These are phyloP conservation scores for Backusella westeae DNA, from an alignment of 192 early-diverging fungal genomes.

Conservation along the genomic window DNA sequence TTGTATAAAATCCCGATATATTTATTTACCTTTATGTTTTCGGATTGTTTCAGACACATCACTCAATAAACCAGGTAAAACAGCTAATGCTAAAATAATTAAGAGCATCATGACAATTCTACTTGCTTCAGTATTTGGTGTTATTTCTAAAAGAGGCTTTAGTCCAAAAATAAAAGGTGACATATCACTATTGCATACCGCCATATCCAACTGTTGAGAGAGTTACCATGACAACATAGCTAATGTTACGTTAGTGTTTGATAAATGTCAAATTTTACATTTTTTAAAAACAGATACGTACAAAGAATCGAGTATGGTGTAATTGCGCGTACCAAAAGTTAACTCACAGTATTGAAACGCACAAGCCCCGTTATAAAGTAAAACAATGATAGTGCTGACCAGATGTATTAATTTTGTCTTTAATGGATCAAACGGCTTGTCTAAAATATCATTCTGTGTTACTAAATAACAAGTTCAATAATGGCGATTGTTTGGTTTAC, in stretches of 20 bases:
- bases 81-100: slow-evolving; percentile 51
- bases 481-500: slow-evolving; percentile 12
- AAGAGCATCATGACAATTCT: slow-evolving; percentile 53
- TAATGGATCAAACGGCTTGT: slow-evolving; percentile 45
- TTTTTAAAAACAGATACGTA: not conserved
- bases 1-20: not conserved
- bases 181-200: not conserved
- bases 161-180: not conserved
- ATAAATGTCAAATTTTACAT: not conserved
- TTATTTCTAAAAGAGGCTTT: slow-evolving; percentile 42
- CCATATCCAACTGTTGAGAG: slow-evolving; percentile 71
- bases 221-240: slow-evolving; percentile 60
- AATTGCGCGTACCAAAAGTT: slow-evolving; percentile 35
- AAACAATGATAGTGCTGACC: slow-evolving; percentile 43
- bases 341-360: slow-evolving; percentile 58
- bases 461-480: not conserved
- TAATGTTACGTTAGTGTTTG: not conserved
- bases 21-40: slow-evolving; percentile 14
- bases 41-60: slow-evolving; percentile 38
- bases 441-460: slow-evolving; percentile 9
- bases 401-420: slow-evolving; percentile 52
- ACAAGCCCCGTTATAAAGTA: slow-evolving; percentile 57
- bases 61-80: slow-evolving; percentile 55
- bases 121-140: slow-evolving; percentile 47
- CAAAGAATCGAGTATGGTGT: slow-evolving; percentile 26